Base-by-base conservation (phyloP, 768 basidiomycete species). In the Rhizopogon rudus region DNA sequence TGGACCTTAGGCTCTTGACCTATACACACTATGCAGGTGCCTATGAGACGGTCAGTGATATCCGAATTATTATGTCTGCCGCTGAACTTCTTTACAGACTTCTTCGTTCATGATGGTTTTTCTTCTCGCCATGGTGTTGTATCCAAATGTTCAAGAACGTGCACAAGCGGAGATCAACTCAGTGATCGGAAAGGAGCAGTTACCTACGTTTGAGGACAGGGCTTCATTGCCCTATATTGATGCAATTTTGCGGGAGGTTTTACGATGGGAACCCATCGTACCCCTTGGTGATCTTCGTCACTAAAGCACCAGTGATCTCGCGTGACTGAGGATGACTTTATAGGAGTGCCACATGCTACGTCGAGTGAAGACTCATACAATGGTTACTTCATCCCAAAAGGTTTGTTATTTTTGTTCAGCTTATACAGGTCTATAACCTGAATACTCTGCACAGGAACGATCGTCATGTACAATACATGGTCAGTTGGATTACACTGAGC, bases 121-220 rank as follows among this genome's bases (percentile, higher is more conserved):
- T 52, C 48, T 61, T 14, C 57, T 58, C 33, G 64, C 59, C 40
- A 62, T 51, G 62, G 64, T 59, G 33, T 43, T 56, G 37, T 53
- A 57, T 52, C 59, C 53, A 13, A 58, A 56, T 44, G 63, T 51
- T 28, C 62, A 40, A 45, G n/a, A 44, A 29, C 48, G 56, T 16
- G 59, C 55, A 14, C 63, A 62, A 42, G 57, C 51, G 35, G 67
- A 68, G 51, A 56, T 68, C 9, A 63, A 68, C 46, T 46, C 56
- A 0, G 57, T 64, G 33, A 51, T 65, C 3, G 64, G 67, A 13
- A 35, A 42, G 13, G 57, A 61, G n/a, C 51, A 62, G 13, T 45
- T 65, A 9, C 54, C 60, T 5, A 42, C 37, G 1, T 60, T 46
- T 49, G 44, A 56, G 2, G 62, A 63, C 31, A 46, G 56, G 17